phyloP scores from a whole-genome alignment of 192 early-diverging fungal species.

The Neocallimastix lanati region DNA sequence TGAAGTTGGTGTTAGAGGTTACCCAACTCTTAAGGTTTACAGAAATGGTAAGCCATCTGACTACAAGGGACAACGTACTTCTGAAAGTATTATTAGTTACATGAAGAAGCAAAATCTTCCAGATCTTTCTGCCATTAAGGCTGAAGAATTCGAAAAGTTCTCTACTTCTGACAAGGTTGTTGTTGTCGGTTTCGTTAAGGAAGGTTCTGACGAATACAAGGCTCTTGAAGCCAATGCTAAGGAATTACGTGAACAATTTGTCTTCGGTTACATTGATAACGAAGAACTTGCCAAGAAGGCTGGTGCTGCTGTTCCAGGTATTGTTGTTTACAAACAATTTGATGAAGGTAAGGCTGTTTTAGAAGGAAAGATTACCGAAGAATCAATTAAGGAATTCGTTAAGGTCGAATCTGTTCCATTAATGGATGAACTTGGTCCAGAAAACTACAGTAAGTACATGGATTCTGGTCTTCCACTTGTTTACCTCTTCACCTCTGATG shows the following conservation, averaged over 20 bases:
- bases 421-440: constrained; percentile 75
- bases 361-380: constrained; percentile 27
- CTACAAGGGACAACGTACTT: constrained; percentile 77
- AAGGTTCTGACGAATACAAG: constrained; percentile 41
- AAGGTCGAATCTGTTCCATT: constrained; percentile 61
- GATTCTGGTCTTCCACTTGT: constrained; percentile 72
- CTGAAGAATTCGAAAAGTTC: constrained; percentile 56
- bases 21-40: constrained; percentile 88
- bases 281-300: constrained; percentile 23
- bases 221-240: constrained; percentile 53
- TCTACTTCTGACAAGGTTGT: constrained; percentile 72
- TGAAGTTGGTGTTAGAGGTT: constrained; percentile 64
- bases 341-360: constrained; percentile 69
- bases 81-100: constrained; percentile 69
- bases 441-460: constrained; percentile 78
- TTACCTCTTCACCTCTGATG: constrained; percentile 63
- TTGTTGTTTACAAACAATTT: constrained; percentile 79
- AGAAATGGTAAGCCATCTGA: constrained; percentile 43
- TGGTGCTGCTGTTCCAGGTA: constrained; percentile 28
- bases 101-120: constrained; percentile 87
- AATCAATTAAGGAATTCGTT: constrained; percentile 50
- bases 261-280: constrained; percentile 65
- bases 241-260: constrained; percentile 61
- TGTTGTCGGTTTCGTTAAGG: constrained; percentile 62
- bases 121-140: constrained; percentile 46